Base-by-base conservation (phyloP, 345 rosid species). In the Streptanthus diversifolius region DNA sequence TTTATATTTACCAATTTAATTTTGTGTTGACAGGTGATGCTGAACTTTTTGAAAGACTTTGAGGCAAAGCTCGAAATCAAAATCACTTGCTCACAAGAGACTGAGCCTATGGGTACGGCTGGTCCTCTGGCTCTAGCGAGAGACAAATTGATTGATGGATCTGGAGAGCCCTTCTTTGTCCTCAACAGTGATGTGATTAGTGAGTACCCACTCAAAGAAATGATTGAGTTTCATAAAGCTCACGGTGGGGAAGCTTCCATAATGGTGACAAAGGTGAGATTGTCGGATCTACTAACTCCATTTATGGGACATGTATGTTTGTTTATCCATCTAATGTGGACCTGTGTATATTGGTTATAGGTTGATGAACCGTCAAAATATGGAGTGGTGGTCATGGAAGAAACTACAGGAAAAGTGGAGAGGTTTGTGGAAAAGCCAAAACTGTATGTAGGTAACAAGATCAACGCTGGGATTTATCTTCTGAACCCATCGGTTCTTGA, bases 151-250 rank as follows among this genome's bases (percentile, higher is more conserved):
- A 13, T 83, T 39, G 99, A 88, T 27, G 85, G 83, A 19, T 87
- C 98, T 48, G 90, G 98, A 17, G 88, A 87, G 49, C 99, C 99
- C 0, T 95, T 95, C 81, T 95, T 95, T 71, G 98, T 95, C 76
- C 99, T 95, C 64, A 95, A 95, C 85, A 95, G 99, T 49, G 99
- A 95, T 78, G 99, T 95, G n/a, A 95, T 95, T 57, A 95, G 97
- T 41, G 99, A 95, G 80, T 95, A 95, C 65, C 97, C 98, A 3
- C 83, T 95, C 66, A 75, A 79, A 68, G 90, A 88, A 71, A 90
- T 95, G 89, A 78, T 95, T 32, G 92, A 78, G 60, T 95, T 95
- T 78, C 99, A 95, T 73, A 88, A 88, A 73, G 54, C 83, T 78
- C 99, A 95, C 49, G 97, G 98, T 41, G 98, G 98, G 45, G 99